Percentiles rank a stretch among this genome's conserved stretches.
phyloP scores from a whole-genome alignment of 257 asterid genomes.

The Striga asiatica region DNA sequence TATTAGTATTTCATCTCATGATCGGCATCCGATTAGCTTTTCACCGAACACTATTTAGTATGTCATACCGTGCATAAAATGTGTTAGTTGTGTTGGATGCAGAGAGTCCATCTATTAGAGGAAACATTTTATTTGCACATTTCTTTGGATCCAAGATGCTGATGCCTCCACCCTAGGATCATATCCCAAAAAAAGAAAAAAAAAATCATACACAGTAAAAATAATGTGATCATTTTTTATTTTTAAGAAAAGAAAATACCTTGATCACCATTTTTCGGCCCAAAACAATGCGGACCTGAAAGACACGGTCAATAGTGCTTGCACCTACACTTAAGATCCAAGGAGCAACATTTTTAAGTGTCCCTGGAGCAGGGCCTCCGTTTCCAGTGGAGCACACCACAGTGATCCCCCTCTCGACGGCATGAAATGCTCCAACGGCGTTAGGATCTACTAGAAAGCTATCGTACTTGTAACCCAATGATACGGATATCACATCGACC shows the following conservation, averaged over 20 bases:
- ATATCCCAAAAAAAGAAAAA: neutral
- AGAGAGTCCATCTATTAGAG: constrained; percentile 38
- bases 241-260: constrained; percentile 38
- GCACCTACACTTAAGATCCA: constrained; percentile 92
- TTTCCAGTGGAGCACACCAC: constrained; percentile 39
- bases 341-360: constrained; percentile 54
- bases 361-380: constrained; percentile 36
- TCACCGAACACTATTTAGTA: neutral
- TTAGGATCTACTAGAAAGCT: constrained; percentile 35
- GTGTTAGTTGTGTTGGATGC: constrained; percentile 18
- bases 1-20: neutral
- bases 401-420: neutral
- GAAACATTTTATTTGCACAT: constrained; percentile 39
- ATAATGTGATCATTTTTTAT: neutral
- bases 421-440: constrained; percentile 15
- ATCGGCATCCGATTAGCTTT: neutral
- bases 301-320: constrained; percentile 65
- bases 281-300: constrained; percentile 37
- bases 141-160: constrained; percentile 31
- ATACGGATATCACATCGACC: constrained; percentile 38
- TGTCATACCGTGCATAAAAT: constrained; percentile 30
- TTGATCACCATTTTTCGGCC: constrained; percentile 37
- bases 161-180: constrained; percentile 63
- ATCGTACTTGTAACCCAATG: constrained; percentile 36
- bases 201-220: no score